phyloP scores from a whole-genome alignment of 495 filamentous ascomycete genomes.

The Aspergillus bridgeri region DNA sequence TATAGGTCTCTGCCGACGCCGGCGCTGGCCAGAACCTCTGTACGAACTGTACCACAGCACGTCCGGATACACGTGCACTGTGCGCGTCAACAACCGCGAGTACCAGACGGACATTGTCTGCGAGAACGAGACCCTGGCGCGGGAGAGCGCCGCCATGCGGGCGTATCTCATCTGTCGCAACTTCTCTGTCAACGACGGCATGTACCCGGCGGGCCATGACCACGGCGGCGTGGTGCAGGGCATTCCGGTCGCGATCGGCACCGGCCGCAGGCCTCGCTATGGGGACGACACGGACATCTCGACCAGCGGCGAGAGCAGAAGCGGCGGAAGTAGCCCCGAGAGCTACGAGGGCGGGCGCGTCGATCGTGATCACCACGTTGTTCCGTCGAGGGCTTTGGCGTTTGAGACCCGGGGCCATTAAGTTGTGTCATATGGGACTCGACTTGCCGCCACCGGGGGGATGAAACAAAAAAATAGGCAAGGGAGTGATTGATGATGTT shows the following conservation, averaged over 20 bases:
- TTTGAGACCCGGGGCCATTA: slow-evolving; percentile 12
- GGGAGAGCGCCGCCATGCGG: slow-evolving; percentile 93
- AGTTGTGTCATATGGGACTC: no score
- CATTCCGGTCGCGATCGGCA: slow-evolving; percentile 70
- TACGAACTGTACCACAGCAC: slow-evolving; percentile 71
- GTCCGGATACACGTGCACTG: slow-evolving; percentile 81
- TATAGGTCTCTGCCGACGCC: slow-evolving; percentile 91
- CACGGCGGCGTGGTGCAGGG: slow-evolving; percentile 79
- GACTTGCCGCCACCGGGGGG: neutral
- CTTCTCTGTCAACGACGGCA: slow-evolving; percentile 97
- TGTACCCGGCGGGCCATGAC: slow-evolving; percentile 71
- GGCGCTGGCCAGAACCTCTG: slow-evolving; percentile 88
- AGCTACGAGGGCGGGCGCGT: slow-evolving; percentile 29
- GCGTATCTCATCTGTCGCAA: slow-evolving; percentile 98
- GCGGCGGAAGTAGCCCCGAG: slow-evolving; percentile 55
- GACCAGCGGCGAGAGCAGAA: slow-evolving; percentile 49
- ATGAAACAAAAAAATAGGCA: slow-evolving; percentile 2
- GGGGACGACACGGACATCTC: slow-evolving; percentile 46
- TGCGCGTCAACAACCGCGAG: slow-evolving; percentile 93
- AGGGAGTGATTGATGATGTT: slow-evolving; percentile 14
- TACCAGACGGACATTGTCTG: slow-evolving; percentile 90
- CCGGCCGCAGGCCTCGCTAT: slow-evolving; percentile 45
- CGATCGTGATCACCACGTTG: slow-evolving; percentile 13
- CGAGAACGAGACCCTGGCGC: slow-evolving; percentile 74
- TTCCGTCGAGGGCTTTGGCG: slow-evolving; percentile 14